phyloP scores from a whole-genome alignment of 2,329 filamentous ascomycete genomes.

The Ascochyta viciae-villosae region DNA sequence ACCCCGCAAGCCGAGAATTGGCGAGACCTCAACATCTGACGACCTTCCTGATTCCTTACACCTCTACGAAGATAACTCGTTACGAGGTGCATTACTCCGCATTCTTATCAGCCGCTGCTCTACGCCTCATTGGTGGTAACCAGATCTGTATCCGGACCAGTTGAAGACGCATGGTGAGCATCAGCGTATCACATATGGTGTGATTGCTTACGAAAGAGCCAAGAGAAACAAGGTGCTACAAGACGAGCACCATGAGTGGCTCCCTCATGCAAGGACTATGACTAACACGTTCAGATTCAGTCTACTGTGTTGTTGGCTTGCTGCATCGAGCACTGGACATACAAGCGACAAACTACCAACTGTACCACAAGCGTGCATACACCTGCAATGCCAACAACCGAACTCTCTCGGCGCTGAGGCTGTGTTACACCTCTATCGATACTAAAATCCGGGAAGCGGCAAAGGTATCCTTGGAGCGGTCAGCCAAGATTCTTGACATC shows the following conservation, averaged over 20 bases:
- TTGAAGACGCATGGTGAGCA: constrained; percentile 10
- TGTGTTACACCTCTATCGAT: constrained; percentile 24
- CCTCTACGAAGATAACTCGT: constrained; percentile 1
- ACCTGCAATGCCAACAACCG: constrained; percentile 29
- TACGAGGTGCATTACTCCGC: constrained; percentile 16
- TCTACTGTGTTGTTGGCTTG: not conserved
- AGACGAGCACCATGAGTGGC: constrained; percentile 2
- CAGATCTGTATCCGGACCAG: constrained; percentile 6
- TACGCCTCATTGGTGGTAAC: constrained; percentile 18
- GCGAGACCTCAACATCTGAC: constrained; percentile 16
- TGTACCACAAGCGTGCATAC: constrained; percentile 5
- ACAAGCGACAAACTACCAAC: constrained; percentile 1
- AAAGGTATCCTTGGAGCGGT: constrained; percentile 38
- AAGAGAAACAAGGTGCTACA: constrained; percentile 6
- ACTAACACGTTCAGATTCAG: constrained; percentile 9
- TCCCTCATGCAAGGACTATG: not conserved
- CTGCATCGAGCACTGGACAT: not conserved
- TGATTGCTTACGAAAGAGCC: constrained; percentile 11
- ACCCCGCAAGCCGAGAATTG: constrained; percentile 13
- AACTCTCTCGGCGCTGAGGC: constrained; percentile 42
- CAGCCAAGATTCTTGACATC: constrained; percentile 45
- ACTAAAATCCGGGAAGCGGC: constrained; percentile 29
- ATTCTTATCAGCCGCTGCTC: constrained; percentile 16
- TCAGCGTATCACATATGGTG: constrained; percentile 7
- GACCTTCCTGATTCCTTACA: constrained; percentile 14